A percentile compares a stretch with the other conserved stretches of the same genome.
These are phyloP conservation scores for Rosa hybrid DNA, from an alignment of 331 rosid genomes.

Conservation along the genomic window DNA sequence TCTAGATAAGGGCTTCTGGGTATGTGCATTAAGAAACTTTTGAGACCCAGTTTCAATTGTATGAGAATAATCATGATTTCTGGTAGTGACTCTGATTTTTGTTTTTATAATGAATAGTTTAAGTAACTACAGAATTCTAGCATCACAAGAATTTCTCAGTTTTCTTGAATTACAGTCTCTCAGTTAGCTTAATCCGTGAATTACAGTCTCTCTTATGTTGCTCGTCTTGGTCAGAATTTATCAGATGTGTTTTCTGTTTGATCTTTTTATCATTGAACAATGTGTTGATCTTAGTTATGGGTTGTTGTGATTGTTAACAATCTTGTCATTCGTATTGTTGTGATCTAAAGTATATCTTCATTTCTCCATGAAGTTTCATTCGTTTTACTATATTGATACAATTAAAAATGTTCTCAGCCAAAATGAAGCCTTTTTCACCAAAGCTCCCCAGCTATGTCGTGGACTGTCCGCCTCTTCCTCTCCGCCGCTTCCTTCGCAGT, in stretches of 20 bases:
- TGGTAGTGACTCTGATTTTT: neutral
- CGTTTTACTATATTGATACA: neutral
- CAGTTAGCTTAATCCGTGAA: neutral
- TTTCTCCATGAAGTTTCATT: neutral
- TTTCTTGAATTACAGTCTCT: neutral
- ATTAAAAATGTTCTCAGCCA: no score
- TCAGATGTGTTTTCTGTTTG: neutral
- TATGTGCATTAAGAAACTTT: neutral
- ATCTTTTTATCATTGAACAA: neutral
- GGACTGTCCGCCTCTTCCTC: no score
- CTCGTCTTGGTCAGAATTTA: neutral
- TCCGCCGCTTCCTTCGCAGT: neutral
- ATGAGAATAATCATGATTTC: neutral
- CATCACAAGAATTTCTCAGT: neutral
- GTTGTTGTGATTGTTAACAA: neutral
- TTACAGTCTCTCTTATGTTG: neutral
- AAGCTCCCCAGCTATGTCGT: no score
- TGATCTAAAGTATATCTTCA: neutral
- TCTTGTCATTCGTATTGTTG: neutral
- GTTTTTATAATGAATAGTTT: conserved; percentile 1
- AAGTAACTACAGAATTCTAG: neutral
- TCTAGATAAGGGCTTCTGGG: conserved; percentile 13
- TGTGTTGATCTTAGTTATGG: neutral
- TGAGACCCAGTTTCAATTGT: neutral
- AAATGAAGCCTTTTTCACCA: neutral